Base-by-base conservation (phyloP, 176 grass and related monocot species). In the Juncus effusus region DNA sequence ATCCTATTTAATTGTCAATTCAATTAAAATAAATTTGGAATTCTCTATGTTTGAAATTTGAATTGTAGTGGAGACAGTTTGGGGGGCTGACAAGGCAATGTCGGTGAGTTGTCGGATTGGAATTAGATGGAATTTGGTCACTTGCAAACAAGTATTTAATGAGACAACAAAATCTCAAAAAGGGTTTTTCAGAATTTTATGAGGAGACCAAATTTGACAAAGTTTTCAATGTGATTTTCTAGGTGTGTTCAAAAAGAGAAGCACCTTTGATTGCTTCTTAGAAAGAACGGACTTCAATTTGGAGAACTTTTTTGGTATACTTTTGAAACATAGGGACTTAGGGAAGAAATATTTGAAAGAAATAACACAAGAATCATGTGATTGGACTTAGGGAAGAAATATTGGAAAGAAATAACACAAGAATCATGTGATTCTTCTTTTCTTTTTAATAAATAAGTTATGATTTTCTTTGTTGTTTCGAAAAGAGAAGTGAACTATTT, bases 41-140 rank as follows among this genome's bases (percentile, higher is more conserved):
- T 28, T 28, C 19, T 28, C 19, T 28, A 28, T 28, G 19, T 28
- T 28, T 28, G 19, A 28, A 28, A 28, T 28, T 28, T 28, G 19
- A 28, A 28, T 28, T 28, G 19, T 54, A 35, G 56, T 42, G 38
- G 5, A 47, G 47, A 52, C 38, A 52, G 51, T 36, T 61, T 61
- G 53, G 36, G 36, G 50, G 56, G 61, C n/a, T 49, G 60, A 64
- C 55, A 63, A 51, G 38, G 60, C 45, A 56, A 4, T 79, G 77
- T 79, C 77, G 77, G 77, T 62, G 10, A 14, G 55, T 63, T 44
- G 77, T 79, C 50, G 77, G 77, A 72, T 57, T n/a, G n/a, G 50
- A 72, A 40, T 69, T 12, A 13, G 76, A 79, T 64, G 44, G 56
- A 15, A 3, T 44, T 36, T 35, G 19, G 57, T 42, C 39, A 72